Conservation (phyloP, 495 filamentous ascomycete genomes). For the Copromyces sp. region DNA sequence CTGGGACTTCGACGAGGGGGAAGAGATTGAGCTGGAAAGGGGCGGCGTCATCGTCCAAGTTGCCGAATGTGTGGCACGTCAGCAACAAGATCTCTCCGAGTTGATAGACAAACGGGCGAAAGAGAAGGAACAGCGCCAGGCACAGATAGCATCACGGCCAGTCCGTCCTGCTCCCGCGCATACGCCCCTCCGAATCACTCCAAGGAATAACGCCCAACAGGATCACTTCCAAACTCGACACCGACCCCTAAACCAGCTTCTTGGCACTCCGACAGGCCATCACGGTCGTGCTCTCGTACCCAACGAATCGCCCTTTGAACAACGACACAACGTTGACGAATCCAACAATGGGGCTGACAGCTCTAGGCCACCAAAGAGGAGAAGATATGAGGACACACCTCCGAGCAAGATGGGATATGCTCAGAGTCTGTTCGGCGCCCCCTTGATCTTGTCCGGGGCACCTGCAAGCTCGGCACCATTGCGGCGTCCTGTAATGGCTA, state of each 20-base stretch:
- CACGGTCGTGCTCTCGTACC: slow-evolving; percentile 40
- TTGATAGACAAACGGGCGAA: slow-evolving; percentile 56
- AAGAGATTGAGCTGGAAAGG: slow-evolving; percentile 72
- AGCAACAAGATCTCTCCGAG: slow-evolving; percentile 65
- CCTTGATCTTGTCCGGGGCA: slow-evolving; percentile 31
- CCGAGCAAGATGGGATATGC: slow-evolving; percentile 42
- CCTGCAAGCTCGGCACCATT: slow-evolving; percentile 26
- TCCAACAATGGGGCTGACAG: slow-evolving; percentile 6
- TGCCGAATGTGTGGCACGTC: slow-evolving; percentile 57
- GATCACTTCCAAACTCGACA: slow-evolving; percentile 29
- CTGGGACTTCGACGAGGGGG: slow-evolving; percentile 57
- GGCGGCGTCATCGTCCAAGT: slow-evolving; percentile 68
- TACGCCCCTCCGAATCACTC: slow-evolving; percentile 2
- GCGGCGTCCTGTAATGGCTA: slow-evolving; percentile 9
- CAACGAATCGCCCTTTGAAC: slow-evolving; percentile 40
- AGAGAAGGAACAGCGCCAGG: slow-evolving; percentile 36
- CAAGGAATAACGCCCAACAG: background rate
- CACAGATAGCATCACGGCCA: slow-evolving; percentile 22
- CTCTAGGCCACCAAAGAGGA: slow-evolving; percentile 25
- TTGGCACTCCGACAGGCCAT: slow-evolving; percentile 39
- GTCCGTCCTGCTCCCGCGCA: slow-evolving; percentile 4
- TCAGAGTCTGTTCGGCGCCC: slow-evolving; percentile 40
- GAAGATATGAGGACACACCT: slow-evolving; percentile 24
- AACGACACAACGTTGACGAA: slow-evolving; percentile 23
- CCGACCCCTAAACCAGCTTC: slow-evolving; percentile 33